Conservation (phyloP, 225 moss, liverwort and hornwort species). For the Physcomitrellopsis africana region DNA sequence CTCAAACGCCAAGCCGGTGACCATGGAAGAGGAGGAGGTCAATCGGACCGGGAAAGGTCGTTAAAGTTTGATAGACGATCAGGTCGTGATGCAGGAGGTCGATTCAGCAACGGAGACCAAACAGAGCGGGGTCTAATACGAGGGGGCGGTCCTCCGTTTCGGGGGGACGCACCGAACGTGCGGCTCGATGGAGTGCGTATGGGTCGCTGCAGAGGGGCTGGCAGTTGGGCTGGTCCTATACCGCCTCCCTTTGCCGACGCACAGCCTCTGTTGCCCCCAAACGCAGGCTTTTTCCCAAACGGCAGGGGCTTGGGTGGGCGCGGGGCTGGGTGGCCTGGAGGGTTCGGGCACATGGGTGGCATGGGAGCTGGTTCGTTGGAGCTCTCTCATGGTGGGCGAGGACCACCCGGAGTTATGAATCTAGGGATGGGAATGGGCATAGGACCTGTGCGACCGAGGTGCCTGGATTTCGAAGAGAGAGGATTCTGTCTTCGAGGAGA, state of each 20-base stretch:
- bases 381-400: conserved; percentile 58
- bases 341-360: conserved; percentile 62
- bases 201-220: conserved; percentile 60
- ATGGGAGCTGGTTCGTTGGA: conserved; percentile 59
- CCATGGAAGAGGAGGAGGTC: conserved; percentile 41
- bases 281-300: conserved; percentile 54
- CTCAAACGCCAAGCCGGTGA: conserved; percentile 48
- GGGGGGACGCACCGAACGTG: conserved; percentile 43
- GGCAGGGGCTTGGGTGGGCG: conserved; percentile 61
- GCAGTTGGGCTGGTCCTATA: conserved; percentile 54
- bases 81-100: conserved; percentile 53
- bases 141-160: conserved; percentile 53
- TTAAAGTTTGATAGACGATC: conserved; percentile 55
- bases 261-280: conserved; percentile 52
- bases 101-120: conserved; percentile 50
- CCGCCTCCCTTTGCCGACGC: conserved; percentile 58
- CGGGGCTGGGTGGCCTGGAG: conserved; percentile 41
- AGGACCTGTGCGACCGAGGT: conserved; percentile 59
- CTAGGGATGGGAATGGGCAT: conserved; percentile 48
- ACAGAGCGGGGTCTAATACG: conserved; percentile 47
- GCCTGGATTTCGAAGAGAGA: conserved; percentile 71
- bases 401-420: conserved; percentile 37
- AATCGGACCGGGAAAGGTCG: conserved; percentile 45
- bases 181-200: conserved; percentile 52
- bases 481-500: conserved; percentile 73